Percentiles rank a stretch among this genome's conserved stretches.
Conservation (phyloP, 345 rosid genomes). For the Lagerstroemia speciosa region DNA sequence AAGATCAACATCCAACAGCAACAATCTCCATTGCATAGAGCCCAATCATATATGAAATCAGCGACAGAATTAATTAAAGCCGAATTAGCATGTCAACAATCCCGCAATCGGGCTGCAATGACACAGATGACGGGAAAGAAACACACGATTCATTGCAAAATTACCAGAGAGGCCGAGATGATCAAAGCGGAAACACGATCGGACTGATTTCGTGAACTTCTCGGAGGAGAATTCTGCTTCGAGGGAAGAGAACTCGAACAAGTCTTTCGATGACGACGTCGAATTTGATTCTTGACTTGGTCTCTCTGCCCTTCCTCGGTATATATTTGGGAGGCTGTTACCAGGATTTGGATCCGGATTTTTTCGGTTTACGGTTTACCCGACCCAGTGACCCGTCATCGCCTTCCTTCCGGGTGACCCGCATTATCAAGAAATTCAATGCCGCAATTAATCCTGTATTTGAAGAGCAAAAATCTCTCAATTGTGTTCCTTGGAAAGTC, state of each 20-base stretch:
- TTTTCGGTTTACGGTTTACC: background rate
- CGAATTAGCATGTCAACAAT: background rate
- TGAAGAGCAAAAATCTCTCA: no score
- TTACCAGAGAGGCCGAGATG: background rate
- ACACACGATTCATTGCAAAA: background rate
- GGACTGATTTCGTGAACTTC: background rate
- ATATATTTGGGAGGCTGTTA: no score
- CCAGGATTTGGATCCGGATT: conserved; percentile 2
- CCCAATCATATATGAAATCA: background rate
- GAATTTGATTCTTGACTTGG: background rate
- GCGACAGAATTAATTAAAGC: background rate
- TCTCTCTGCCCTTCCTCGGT: background rate
- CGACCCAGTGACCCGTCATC: background rate
- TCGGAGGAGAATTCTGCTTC: background rate
- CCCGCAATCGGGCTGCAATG: background rate
- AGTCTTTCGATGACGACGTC: background rate
- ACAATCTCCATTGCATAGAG: background rate
- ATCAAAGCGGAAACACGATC: background rate
- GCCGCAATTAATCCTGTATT: no score
- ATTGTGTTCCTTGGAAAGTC: no score
- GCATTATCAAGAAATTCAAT: no score
- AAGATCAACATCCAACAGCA: background rate
- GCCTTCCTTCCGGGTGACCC: background rate
- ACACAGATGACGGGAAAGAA: background rate
- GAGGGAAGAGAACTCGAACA: background rate